Conservation (phyloP, 768 basidiomycete species). For the Psilocybe tampanensis region DNA sequence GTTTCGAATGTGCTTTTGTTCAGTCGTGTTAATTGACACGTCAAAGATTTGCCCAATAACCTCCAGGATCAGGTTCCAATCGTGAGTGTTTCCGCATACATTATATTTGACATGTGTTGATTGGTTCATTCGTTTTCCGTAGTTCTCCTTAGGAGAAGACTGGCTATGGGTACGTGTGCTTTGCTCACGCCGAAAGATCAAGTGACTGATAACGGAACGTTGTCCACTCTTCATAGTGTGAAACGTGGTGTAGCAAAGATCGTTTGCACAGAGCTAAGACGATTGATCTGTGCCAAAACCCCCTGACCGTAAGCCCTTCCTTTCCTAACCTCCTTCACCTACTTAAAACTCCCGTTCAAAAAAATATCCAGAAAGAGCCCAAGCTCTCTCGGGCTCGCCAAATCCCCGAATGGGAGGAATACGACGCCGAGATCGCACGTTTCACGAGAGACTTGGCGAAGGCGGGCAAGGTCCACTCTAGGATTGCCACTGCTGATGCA, state of each 20-base stretch:
- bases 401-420: conserved; percentile 97
- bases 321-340: not conserved
- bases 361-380: conserved; percentile 81
- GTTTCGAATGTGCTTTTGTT: not conserved
- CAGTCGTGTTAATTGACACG: not conserved
- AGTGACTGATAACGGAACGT: not conserved
- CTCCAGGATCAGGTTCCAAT: conserved; percentile 92
- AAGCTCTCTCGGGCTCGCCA: conserved; percentile 91
- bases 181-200: not conserved
- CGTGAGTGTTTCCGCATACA: conserved; percentile 59
- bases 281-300: conserved; percentile 97
- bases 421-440: conserved; percentile 86
- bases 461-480: conserved; percentile 68
- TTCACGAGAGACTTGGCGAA: conserved; percentile 77
- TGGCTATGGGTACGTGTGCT: conserved; percentile 87
- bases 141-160: conserved; percentile 89
- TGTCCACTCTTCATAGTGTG: conserved; percentile 59
- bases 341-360: conserved; percentile 6
- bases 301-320: conserved; percentile 70
- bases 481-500: conserved; percentile 67
- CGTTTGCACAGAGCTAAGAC: conserved; percentile 81
- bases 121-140: not conserved
- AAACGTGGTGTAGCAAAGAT: conserved; percentile 98
- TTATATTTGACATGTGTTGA: not conserved
- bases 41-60: conserved; percentile 90